Conservation (phyloP, 192 early-diverging fungal species). For the Gonapodya prolifera region DNA sequence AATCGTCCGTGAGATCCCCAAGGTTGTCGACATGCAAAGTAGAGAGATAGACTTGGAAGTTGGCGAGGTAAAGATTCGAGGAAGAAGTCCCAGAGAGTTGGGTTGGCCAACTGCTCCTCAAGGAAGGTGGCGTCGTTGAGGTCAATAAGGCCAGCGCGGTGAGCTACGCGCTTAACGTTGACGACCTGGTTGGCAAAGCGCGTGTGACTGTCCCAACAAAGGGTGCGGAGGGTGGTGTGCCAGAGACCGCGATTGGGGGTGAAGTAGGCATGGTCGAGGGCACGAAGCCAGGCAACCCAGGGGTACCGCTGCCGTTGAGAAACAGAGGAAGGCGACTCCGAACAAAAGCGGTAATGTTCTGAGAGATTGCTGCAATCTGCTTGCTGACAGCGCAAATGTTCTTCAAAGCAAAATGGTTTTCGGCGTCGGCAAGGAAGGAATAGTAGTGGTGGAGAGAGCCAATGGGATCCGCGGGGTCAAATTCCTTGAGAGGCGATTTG, state of each 20-base stretch:
- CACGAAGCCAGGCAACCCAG: background rate
- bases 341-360: background rate
- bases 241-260: background rate
- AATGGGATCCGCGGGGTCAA: background rate
- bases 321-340: background rate
- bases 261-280: background rate
- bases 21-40: background rate
- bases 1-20: background rate
- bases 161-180: background rate
- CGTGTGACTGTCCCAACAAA: background rate
- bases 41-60: background rate
- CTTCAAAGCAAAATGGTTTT: background rate
- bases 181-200: background rate
- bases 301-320: background rate
- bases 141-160: background rate
- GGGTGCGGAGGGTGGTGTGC: background rate
- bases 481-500: background rate
- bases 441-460: background rate
- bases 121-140: background rate
- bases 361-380: background rate
- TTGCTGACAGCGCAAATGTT: background rate
- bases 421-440: background rate
- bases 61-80: background rate
- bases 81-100: background rate
- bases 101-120: background rate